Evolutionary conservation across 2,329 filamentous ascomycete genomes (phyloP).

Genomic region (Rasamsonia emersonii): DNA sequence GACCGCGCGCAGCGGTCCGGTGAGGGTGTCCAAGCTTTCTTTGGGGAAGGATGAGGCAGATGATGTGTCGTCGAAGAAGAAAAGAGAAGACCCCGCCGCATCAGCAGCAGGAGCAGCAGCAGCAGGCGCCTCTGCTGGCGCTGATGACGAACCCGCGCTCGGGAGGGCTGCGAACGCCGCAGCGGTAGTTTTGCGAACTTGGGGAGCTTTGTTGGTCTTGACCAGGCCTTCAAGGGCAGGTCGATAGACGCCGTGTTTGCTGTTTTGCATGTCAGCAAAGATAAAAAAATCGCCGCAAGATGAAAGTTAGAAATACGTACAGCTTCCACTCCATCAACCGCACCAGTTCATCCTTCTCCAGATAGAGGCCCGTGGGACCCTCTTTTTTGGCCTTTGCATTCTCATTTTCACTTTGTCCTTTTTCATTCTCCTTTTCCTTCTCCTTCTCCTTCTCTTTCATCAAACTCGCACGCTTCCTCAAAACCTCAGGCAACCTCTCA

Average conservation of each 20-base stretch:
- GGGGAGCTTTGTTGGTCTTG: slow-evolving; percentile 22
- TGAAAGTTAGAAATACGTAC: slow-evolving; percentile 18
- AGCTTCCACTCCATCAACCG: slow-evolving; percentile 37
- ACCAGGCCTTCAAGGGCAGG: slow-evolving; percentile 33
- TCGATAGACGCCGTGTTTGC: slow-evolving; percentile 32
- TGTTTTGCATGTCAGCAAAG: slow-evolving; percentile 9
- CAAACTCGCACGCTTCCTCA: slow-evolving; percentile 12
- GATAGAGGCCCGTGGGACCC: slow-evolving; percentile 8
- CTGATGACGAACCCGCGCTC: slow-evolving; percentile 3
- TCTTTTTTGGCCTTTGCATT: slow-evolving; percentile 7
- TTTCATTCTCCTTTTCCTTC: slow-evolving; percentile 9
- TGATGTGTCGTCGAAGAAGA: slow-evolving; percentile 11
- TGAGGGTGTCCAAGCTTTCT: slow-evolving; percentile 23
- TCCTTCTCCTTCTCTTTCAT: slow-evolving; percentile 1
- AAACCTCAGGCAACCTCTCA: slow-evolving; percentile 18
- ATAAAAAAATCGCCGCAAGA: slow-evolving; percentile 11
- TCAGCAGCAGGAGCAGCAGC: too few relatives aligned
- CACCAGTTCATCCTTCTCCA: slow-evolving; percentile 28
- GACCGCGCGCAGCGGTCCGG: slow-evolving; percentile 30
- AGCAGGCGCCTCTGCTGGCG: too few relatives aligned
- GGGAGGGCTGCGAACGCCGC: slow-evolving; percentile 19
- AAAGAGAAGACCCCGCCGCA: slow-evolving; percentile 1
- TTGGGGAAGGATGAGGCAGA: too few relatives aligned
- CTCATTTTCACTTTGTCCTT: neutral
- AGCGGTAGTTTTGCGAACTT: slow-evolving; percentile 19